These are phyloP conservation scores for Reticulascus tulasneorum DNA, from an alignment of 2,329 filamentous ascomycete species.

Conservation along the genomic window DNA sequence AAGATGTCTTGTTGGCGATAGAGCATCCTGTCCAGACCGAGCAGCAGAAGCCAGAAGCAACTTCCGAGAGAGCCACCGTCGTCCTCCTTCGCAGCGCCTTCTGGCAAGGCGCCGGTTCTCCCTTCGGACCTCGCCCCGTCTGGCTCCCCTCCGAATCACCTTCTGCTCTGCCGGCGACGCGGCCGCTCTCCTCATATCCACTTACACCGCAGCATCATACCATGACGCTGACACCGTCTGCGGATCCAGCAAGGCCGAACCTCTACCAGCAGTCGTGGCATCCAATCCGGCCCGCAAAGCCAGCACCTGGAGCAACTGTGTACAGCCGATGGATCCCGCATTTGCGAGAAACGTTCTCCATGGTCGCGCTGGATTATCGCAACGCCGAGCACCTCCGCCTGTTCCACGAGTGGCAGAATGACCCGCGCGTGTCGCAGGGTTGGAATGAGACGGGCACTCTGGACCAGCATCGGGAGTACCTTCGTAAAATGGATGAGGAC, in stretches of 20 bases:
- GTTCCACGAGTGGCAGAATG: slow-evolving; percentile 81
- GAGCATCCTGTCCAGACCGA: slow-evolving; percentile 38
- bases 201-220: slow-evolving; percentile 45
- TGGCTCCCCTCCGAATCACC: slow-evolving; percentile 51
- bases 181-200: slow-evolving; percentile 42
- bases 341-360: slow-evolving; percentile 71
- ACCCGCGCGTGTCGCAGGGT: slow-evolving; percentile 72
- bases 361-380: slow-evolving; percentile 67
- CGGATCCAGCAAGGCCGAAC: slow-evolving; percentile 35
- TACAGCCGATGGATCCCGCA: slow-evolving; percentile 79
- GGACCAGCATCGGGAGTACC: slow-evolving; percentile 70
- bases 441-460: slow-evolving; percentile 78
- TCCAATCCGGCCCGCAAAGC: slow-evolving; percentile 68
- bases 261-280: slow-evolving; percentile 57
- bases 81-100: slow-evolving; percentile 53
- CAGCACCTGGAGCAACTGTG: slow-evolving; percentile 62
- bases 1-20: slow-evolving; percentile 44
- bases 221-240: slow-evolving; percentile 31
- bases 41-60: slow-evolving; percentile 21
- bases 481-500: slow-evolving; percentile 64
- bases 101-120: slow-evolving; percentile 68
- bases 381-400: slow-evolving; percentile 61
- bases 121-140: slow-evolving; percentile 59
- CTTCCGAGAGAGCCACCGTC: slow-evolving; percentile 27
- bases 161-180: slow-evolving; percentile 23